Conservation (phyloP, 305 asterid genomes). For the Fraxinus latifolia region DNA sequence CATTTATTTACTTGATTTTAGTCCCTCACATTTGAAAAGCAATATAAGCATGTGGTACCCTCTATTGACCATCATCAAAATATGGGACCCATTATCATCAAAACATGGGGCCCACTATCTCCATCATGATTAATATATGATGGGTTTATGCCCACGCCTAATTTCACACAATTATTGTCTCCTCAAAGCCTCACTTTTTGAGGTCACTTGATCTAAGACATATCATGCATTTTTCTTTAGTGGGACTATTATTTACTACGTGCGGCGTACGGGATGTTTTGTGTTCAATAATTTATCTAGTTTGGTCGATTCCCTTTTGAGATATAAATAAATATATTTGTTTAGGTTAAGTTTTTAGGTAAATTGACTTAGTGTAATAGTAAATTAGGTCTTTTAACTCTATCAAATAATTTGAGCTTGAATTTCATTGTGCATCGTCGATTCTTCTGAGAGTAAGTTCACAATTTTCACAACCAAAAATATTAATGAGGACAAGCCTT, state of each 20-base stretch:
- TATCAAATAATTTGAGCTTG: not conserved
- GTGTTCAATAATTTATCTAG: not conserved
- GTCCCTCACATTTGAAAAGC: not conserved
- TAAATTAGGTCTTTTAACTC: no score
- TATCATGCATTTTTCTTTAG: not conserved
- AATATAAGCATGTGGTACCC: slow-evolving; percentile 29
- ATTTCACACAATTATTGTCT: slow-evolving; percentile 43
- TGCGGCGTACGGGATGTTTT: slow-evolving; percentile 12
- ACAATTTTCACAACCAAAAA: not conserved
- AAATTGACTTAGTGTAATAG: not conserved
- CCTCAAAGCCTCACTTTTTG: slow-evolving; percentile 20
- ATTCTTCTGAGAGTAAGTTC: not conserved
- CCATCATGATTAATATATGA: slow-evolving; percentile 45
- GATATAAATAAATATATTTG: not conserved
- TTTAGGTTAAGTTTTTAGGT: not conserved
- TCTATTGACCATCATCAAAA: slow-evolving; percentile 30
- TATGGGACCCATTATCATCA: slow-evolving; percentile 44
- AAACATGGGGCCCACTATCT: slow-evolving; percentile 2
- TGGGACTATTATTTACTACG: slow-evolving; percentile 14
- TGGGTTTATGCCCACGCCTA: slow-evolving; percentile 53
- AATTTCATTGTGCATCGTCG: not conserved
- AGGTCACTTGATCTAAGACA: slow-evolving; percentile 4
- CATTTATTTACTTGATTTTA: not conserved
- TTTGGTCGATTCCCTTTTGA: not conserved
- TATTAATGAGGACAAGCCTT: not conserved